Evolutionary conservation across 129 eudicot genomes (phyloP).

Genomic region (Helianthus annuus): DNA sequence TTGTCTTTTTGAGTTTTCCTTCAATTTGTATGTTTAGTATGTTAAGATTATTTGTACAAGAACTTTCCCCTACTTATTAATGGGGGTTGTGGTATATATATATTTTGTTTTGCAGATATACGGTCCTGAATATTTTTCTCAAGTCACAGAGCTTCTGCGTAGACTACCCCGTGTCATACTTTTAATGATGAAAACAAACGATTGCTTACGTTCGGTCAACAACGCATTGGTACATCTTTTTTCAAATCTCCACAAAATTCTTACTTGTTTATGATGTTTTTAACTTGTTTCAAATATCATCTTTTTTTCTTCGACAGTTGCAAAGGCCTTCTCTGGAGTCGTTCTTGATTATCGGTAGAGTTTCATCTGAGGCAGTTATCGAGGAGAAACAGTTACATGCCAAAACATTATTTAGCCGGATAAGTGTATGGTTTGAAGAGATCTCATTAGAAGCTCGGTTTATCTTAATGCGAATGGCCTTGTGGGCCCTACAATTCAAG

Average conservation of each 20-base stretch:
- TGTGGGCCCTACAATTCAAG: slow-evolving; percentile 66
- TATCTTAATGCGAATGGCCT: slow-evolving; percentile 59
- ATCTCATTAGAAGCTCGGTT: slow-evolving; percentile 65
- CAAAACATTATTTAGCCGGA: slow-evolving; percentile 52
- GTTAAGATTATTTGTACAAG: too few species aligned
- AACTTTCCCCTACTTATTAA: not conserved
- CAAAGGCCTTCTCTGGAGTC: slow-evolving; percentile 75
- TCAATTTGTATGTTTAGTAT: too few species aligned
- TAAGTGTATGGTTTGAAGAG: slow-evolving; percentile 64
- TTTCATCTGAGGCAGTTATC: slow-evolving; percentile 83
- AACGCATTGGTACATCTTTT: slow-evolving; percentile 58
- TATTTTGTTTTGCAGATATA: slow-evolving; percentile 64
- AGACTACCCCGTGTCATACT: slow-evolving; percentile 93
- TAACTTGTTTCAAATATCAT: slow-evolving; percentile 17
- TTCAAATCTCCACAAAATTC: not conserved
- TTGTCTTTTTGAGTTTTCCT: too few species aligned
- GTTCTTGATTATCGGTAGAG: slow-evolving; percentile 84
- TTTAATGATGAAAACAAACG: slow-evolving; percentile 92
- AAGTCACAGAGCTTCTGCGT: slow-evolving; percentile 82
- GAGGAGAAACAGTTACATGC: slow-evolving; percentile 48
- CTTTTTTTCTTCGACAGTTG: slow-evolving; percentile 49
- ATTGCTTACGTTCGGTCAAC: slow-evolving; percentile 87
- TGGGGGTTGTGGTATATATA: not conserved
- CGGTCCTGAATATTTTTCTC: slow-evolving; percentile 83
- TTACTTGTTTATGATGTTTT: not conserved